These are phyloP conservation scores for Pichia pseudocactophila DNA, from an alignment of 805 yeast species.

Conservation along the genomic window DNA sequence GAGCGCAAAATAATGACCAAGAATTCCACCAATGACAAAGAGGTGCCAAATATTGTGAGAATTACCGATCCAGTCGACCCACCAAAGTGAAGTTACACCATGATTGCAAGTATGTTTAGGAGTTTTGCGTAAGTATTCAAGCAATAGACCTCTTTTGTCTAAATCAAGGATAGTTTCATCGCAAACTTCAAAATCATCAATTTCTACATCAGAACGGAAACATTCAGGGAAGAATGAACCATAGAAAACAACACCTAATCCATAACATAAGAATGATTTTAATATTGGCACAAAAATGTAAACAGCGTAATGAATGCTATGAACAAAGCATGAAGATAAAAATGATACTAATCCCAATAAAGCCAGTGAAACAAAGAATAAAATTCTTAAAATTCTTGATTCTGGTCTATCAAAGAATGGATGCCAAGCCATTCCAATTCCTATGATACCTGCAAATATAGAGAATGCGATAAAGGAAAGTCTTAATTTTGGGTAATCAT, in stretches of 20 bases:
- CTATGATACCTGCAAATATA: conserved; percentile 55
- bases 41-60: conserved; percentile 95
- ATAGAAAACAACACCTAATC: conserved; percentile 77
- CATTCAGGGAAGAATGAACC: conserved; percentile 86
- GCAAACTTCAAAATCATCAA: conserved; percentile 34
- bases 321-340: conserved; percentile 41
- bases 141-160: conserved; percentile 21
- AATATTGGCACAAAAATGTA: conserved; percentile 57
- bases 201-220: conserved; percentile 61
- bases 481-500: conserved; percentile 44
- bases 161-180: conserved; percentile 27
- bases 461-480: conserved; percentile 51
- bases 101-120: conserved; percentile 30
- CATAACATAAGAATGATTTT: conserved; percentile 66
- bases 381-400: conserved; percentile 67
- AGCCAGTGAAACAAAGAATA: conserved; percentile 73
- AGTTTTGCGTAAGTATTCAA: conserved; percentile 32
- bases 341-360: conserved; percentile 65
- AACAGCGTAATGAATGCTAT: conserved; percentile 47
- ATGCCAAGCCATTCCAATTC: conserved; percentile 83
- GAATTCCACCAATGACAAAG: conserved; percentile 80
- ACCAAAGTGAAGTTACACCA: conserved; percentile 56
- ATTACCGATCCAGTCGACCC: conserved; percentile 67
- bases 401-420: conserved; percentile 85
- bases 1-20: conserved; percentile 79